Percentiles rank a stretch among this genome's conserved stretches.
Evolutionary conservation across 1,284 basidiomycete genomes (phyloP).

Genomic region (Ceratobasidium sp.): DNA sequence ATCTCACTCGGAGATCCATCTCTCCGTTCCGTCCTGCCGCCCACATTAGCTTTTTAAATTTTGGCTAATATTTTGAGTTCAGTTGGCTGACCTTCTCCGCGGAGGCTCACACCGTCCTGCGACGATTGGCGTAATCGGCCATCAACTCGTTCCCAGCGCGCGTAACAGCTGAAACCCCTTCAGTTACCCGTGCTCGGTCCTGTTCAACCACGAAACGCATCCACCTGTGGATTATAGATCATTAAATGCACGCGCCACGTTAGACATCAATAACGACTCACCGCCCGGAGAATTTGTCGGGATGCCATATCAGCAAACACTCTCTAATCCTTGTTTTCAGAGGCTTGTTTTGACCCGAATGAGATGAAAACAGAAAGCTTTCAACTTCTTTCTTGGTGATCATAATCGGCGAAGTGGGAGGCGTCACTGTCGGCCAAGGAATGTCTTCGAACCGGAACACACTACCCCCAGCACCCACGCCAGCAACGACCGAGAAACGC

Average conservation of each 20-base stretch:
- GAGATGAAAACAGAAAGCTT: conserved; percentile 22
- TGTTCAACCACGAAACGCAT: conserved; percentile 24
- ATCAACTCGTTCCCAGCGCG: conserved; percentile 32
- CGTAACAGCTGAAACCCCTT: conserved; percentile 22
- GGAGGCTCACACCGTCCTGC: too few species aligned
- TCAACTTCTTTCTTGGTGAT: conserved; percentile 19
- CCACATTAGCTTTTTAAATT: too few species aligned
- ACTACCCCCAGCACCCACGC: background rate
- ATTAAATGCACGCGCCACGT: too few species aligned
- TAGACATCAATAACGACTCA: background rate
- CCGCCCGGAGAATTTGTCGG: conserved; percentile 40
- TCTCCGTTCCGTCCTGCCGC: too few species aligned
- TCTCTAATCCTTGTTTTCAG: conserved; percentile 31
- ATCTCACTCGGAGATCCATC: too few species aligned
- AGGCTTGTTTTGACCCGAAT: too few species aligned
- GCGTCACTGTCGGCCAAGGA: conserved; percentile 25
- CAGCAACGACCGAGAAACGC: conserved; percentile 3
- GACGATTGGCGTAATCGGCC: conserved; percentile 17
- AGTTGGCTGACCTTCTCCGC: too few species aligned
- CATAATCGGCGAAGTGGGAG: conserved; percentile 13
- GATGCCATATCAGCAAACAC: conserved; percentile 39
- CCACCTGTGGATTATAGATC: conserved; percentile 14
- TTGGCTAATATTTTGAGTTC: too few species aligned
- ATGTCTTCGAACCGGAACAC: conserved; percentile 21
- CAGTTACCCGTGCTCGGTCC: conserved; percentile 15